phyloP scores from a whole-genome alignment of 352 stramenopile species.

The Phytopythium ostracodes region DNA sequence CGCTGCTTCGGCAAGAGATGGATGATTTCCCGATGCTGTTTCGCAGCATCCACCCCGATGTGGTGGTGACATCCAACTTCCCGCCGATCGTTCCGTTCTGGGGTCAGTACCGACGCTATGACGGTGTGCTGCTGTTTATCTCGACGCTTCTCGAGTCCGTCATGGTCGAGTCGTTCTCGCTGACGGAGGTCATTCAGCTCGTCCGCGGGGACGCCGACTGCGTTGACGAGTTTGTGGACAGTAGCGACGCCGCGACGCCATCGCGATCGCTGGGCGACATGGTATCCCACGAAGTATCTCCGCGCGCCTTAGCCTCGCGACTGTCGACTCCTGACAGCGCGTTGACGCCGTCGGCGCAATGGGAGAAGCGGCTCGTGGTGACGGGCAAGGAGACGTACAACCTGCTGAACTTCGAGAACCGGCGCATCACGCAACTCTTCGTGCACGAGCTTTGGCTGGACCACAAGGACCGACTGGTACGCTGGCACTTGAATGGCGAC shows the following conservation, averaged over 20 bases:
- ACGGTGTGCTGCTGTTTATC: slow-evolving; percentile 76
- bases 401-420: slow-evolving; percentile 49
- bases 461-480: slow-evolving; percentile 77
- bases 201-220: slow-evolving; percentile 65
- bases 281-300: slow-evolving; percentile 30
- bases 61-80: slow-evolving; percentile 80
- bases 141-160: slow-evolving; percentile 79
- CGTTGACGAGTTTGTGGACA: slow-evolving; percentile 41
- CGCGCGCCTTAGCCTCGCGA: slow-evolving; percentile 12
- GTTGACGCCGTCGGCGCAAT: slow-evolving; percentile 50
- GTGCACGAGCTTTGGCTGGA: slow-evolving; percentile 84
- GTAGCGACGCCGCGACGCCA: slow-evolving; percentile 17
- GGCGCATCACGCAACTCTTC: slow-evolving; percentile 76
- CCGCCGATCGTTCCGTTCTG: slow-evolving; percentile 85
- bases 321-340: slow-evolving; percentile 24
- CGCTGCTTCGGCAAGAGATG: slow-evolving; percentile 63
- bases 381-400: slow-evolving; percentile 84
- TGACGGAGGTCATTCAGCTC: slow-evolving; percentile 72
- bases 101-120: slow-evolving; percentile 80
- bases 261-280: slow-evolving; percentile 20
- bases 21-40: slow-evolving; percentile 73
- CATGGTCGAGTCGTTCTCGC: slow-evolving; percentile 66
- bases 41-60: slow-evolving; percentile 71
- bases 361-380: slow-evolving; percentile 71
- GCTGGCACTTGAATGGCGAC: slow-evolving; percentile 83